phyloP scores from a whole-genome alignment of 331 rosid genomes.

The Phaseolus coccineus region DNA sequence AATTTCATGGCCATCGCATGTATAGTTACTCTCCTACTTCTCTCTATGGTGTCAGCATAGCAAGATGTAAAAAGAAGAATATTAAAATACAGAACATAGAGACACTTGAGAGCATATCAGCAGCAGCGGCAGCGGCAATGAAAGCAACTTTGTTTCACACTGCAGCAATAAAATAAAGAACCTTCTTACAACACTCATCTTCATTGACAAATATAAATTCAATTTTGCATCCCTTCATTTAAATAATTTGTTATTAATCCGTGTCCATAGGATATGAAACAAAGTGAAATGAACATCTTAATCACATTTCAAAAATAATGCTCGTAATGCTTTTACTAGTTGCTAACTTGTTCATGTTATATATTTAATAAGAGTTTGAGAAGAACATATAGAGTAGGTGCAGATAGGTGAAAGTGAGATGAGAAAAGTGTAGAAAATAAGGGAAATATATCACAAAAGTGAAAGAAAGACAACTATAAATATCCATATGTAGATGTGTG shows the following conservation, averaged over 20 bases:
- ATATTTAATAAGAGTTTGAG: neutral
- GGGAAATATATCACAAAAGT: neutral
- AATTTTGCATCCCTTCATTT: slow-evolving; percentile 9
- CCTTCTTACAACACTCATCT: neutral
- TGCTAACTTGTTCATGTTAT: slow-evolving; percentile 3
- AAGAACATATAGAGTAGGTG: neutral
- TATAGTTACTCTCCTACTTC: slow-evolving; percentile 57
- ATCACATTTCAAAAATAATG: neutral
- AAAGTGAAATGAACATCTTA: slow-evolving; percentile 11
- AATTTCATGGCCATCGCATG: slow-evolving; percentile 49
- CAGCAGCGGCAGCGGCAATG: neutral
- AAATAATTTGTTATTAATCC: neutral
- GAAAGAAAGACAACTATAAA: slow-evolving; percentile 14
- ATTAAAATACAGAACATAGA: slow-evolving; percentile 23
- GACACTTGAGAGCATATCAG: slow-evolving; percentile 2
- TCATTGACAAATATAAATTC: slow-evolving; percentile 17
- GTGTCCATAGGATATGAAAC: neutral
- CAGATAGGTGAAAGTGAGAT: slow-evolving; percentile 11
- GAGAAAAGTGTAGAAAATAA: neutral
- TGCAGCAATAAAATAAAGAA: neutral
- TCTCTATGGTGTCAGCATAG: slow-evolving; percentile 75
- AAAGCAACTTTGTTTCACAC: slow-evolving; percentile 27
- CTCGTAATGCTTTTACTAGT: neutral
- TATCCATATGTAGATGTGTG: slow-evolving; percentile 42
- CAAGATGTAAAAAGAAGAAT: slow-evolving; percentile 41